These are phyloP conservation scores for Lasiodiplodia theobromae DNA, from an alignment of 2,329 filamentous ascomycete species.

Conservation along the genomic window DNA sequence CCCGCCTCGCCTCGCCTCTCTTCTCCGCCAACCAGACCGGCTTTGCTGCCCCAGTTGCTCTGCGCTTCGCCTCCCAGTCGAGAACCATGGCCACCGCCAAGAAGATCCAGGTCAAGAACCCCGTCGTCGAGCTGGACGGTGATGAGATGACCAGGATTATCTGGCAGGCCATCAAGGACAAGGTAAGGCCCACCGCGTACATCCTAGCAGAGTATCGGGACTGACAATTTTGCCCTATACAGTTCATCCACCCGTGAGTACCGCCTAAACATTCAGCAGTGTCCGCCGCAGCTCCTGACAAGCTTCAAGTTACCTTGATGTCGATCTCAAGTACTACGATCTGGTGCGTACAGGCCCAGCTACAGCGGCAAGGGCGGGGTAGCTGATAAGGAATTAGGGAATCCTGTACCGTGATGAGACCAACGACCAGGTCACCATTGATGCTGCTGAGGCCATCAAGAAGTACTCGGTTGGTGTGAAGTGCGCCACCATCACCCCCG, in stretches of 20 bases:
- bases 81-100: conserved; percentile 51
- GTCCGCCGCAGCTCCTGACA: conserved; percentile 28
- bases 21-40: conserved; percentile 14
- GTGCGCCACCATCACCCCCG: conserved; percentile 98
- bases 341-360: conserved; percentile 54
- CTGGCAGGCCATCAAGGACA: conserved; percentile 99
- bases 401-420: conserved; percentile 95
- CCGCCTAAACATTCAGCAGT: not conserved
- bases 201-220: not conserved
- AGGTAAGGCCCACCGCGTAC: conserved; percentile 54
- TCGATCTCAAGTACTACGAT: conserved; percentile 99
- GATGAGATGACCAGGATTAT: conserved; percentile 98
- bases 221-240: conserved; percentile 27
- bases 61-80: conserved; percentile 34
- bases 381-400: conserved; percentile 57
- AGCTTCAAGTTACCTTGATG: conserved; percentile 75
- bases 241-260: conserved; percentile 80
- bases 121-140: conserved; percentile 96
- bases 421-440: conserved; percentile 92
- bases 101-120: conserved; percentile 99
- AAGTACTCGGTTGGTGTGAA: conserved; percentile 99
- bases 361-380: not conserved
- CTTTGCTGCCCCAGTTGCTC: conserved; percentile 3
- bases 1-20: conserved; percentile 15
- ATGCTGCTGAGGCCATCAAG: conserved; percentile 96